phyloP scores from a whole-genome alignment of 2,329 filamentous ascomycete species.

The Diaporthe aspalathi region DNA sequence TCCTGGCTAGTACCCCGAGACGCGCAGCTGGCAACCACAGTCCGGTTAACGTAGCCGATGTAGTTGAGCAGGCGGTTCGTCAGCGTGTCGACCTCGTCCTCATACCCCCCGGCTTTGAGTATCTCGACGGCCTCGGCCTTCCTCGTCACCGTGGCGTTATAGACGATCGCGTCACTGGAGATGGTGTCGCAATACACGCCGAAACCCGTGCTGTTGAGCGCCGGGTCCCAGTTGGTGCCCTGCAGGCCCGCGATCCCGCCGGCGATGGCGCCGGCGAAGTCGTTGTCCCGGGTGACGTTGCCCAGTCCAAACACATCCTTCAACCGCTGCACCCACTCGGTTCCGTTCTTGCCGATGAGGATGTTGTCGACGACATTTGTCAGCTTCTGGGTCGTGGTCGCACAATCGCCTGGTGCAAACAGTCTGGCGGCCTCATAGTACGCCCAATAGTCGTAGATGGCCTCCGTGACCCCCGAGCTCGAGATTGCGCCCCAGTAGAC shows the following conservation, averaged over 20 bases:
- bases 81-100: slow-evolving; percentile 51
- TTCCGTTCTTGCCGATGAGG: slow-evolving; percentile 54
- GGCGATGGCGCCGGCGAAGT: slow-evolving; percentile 60
- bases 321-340: slow-evolving; percentile 55
- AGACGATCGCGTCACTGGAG: slow-evolving; percentile 55
- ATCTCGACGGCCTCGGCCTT: slow-evolving; percentile 52
- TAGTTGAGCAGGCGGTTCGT: slow-evolving; percentile 63
- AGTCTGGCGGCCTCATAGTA: slow-evolving; percentile 64
- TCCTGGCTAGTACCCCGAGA: slow-evolving; percentile 47
- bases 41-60: slow-evolving; percentile 56
- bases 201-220: slow-evolving; percentile 54
- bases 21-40: slow-evolving; percentile 44
- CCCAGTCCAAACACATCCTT: slow-evolving; percentile 60
- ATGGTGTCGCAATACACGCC: slow-evolving; percentile 62
- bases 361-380: slow-evolving; percentile 64
- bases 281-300: slow-evolving; percentile 56
- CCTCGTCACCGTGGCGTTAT: slow-evolving; percentile 53
- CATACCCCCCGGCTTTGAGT: slow-evolving; percentile 56
- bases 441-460: slow-evolving; percentile 81
- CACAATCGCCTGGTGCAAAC: slow-evolving; percentile 69
- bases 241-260: slow-evolving; percentile 58
- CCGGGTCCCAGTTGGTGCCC: slow-evolving; percentile 65
- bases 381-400: slow-evolving; percentile 70
- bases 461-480: slow-evolving; percentile 81
- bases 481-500: slow-evolving; percentile 83